Conservation (phyloP, 805 yeast genomes). For the Spathaspora passalidarum region DNA sequence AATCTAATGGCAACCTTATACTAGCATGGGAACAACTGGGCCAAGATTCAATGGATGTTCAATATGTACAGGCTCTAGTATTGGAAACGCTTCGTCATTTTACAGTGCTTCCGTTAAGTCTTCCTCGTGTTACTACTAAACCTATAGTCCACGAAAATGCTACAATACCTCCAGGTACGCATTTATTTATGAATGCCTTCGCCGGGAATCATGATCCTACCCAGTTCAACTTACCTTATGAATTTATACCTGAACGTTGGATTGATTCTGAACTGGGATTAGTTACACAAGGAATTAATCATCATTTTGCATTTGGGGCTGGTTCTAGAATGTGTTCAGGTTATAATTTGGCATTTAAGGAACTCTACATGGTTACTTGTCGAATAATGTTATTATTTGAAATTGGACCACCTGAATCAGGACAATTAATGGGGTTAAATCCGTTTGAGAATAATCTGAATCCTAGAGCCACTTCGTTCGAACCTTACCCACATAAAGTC, state of each 20-base stretch:
- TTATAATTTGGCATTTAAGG: constrained; percentile 58
- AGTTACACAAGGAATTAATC: constrained; percentile 6
- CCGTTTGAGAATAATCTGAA: constrained; percentile 49
- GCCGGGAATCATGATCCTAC: constrained; percentile 64
- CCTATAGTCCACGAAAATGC: constrained; percentile 37
- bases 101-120: constrained; percentile 63
- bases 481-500: constrained; percentile 45
- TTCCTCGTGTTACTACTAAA: constrained; percentile 61
- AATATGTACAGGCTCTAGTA: constrained; percentile 53
- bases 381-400: constrained; percentile 52
- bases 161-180: constrained; percentile 54
- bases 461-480: constrained; percentile 62
- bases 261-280: constrained; percentile 23
- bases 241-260: constrained; percentile 55
- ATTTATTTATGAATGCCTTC: constrained; percentile 63
- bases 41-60: constrained; percentile 10
- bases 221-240: constrained; percentile 41
- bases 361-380: constrained; percentile 56
- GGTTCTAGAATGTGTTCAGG: constrained; percentile 78
- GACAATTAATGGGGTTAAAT: constrained; percentile 40
- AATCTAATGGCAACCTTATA: constrained; percentile 27
- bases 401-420: constrained; percentile 37
- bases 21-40: constrained; percentile 30
- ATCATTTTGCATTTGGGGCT: constrained; percentile 61
- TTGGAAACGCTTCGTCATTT: constrained; percentile 61